Percentiles rank a stretch among this genome's conserved stretches.
These are phyloP conservation scores for Barnettozyma wickerhamii DNA, from an alignment of 805 yeast genomes.

Conservation along the genomic window DNA sequence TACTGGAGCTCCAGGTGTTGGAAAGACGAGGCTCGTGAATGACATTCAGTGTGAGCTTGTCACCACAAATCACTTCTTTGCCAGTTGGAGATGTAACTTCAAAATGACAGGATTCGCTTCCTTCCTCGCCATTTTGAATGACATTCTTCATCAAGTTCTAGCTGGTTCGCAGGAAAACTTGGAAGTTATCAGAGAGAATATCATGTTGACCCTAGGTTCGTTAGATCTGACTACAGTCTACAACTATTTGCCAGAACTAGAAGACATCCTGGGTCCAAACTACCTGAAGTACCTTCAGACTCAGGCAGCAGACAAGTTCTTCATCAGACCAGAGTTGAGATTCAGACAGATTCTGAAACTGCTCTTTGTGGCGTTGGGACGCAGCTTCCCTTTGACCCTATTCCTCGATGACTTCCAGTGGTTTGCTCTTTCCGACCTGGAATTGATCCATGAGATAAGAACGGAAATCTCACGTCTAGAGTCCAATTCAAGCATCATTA, in stretches of 20 bases:
- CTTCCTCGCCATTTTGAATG: slow-evolving; percentile 35
- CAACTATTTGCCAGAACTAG: slow-evolving; percentile 41
- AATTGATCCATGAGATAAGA: slow-evolving; percentile 26
- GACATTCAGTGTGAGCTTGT: slow-evolving; percentile 35
- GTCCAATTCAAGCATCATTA: slow-evolving; percentile 22
- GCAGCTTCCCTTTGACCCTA: slow-evolving; percentile 37
- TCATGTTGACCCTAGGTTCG: slow-evolving; percentile 34
- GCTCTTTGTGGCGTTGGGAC: slow-evolving; percentile 37
- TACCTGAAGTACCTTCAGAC: slow-evolving; percentile 28
- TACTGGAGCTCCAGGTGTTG: slow-evolving; percentile 41
- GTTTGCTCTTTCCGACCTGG: slow-evolving; percentile 31
- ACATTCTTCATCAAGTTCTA: slow-evolving; percentile 37
- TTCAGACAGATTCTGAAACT: slow-evolving; percentile 39
- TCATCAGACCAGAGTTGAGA: slow-evolving; percentile 34
- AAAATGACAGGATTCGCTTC: slow-evolving; percentile 33
- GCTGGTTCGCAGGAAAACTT: slow-evolving; percentile 33
- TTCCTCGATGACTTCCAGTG: slow-evolving; percentile 44
- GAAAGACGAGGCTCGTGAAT: slow-evolving; percentile 39
- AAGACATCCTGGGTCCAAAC: slow-evolving; percentile 37
- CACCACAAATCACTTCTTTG: slow-evolving; percentile 27
- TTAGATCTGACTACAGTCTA: slow-evolving; percentile 38
- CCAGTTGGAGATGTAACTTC: slow-evolving; percentile 26
- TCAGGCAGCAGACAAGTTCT: slow-evolving; percentile 17
- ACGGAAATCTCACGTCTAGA: slow-evolving; percentile 23
- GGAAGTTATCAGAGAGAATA: slow-evolving; percentile 36